These are phyloP conservation scores for Spergularia azorica DNA, from an alignment of 179 eudicot species.

Conservation along the genomic window DNA sequence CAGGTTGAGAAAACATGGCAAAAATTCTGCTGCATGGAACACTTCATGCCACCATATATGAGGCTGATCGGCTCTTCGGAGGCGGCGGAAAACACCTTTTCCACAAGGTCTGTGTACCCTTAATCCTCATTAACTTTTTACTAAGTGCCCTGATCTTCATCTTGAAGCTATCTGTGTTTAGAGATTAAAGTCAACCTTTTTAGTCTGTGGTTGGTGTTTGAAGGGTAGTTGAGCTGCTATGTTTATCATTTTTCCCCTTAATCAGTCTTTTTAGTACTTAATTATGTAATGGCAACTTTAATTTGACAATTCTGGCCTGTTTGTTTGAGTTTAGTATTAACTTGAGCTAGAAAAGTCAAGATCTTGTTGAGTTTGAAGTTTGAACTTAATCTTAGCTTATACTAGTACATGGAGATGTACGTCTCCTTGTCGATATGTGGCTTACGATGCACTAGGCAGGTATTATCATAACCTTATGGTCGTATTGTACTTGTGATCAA, in stretches of 20 bases:
- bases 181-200: background rate
- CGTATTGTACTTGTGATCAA: background rate
- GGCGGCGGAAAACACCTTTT: constrained; percentile 38
- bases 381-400: background rate
- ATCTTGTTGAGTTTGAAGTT: background rate
- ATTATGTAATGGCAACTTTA: too few species aligned
- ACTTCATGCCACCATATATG: constrained; percentile 65
- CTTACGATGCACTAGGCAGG: background rate
- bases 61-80: constrained; percentile 50
- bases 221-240: too few species aligned
- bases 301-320: too few species aligned
- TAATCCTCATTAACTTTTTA: background rate
- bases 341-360: background rate
- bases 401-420: background rate
- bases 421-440: background rate
- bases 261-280: too few species aligned
- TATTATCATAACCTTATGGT: background rate
- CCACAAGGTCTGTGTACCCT: constrained; percentile 44
- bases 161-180: background rate
- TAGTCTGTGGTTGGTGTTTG: too few species aligned
- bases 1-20: constrained; percentile 46
- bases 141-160: background rate
- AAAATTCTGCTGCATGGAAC: constrained; percentile 66
- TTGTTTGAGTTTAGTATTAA: background rate
- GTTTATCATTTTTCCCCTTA: too few species aligned